A percentile compares a stretch with the other conserved stretches of the same genome.
These are phyloP conservation scores for Eucalyptus marginata DNA, from an alignment of 345 rosid genomes.

Conservation along the genomic window DNA sequence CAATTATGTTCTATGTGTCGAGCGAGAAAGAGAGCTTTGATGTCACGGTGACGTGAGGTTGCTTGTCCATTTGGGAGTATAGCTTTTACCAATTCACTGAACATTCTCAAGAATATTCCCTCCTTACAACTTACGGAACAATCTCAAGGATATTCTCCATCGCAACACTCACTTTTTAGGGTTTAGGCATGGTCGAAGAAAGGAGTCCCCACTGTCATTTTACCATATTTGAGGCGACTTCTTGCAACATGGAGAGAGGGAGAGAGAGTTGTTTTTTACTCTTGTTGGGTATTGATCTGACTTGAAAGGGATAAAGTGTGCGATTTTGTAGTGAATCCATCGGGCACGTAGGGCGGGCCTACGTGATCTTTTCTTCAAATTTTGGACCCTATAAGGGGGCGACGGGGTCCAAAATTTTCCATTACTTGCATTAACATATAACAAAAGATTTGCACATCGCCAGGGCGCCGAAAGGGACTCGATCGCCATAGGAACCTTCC, in stretches of 20 bases:
- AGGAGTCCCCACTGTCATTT: not conserved
- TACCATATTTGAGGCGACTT: not conserved
- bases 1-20: not conserved
- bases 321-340: not conserved
- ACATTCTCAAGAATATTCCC: not conserved
- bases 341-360: not conserved
- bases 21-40: not conserved
- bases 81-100: not conserved
- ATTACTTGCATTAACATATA: not conserved
- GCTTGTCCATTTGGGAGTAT: not conserved
- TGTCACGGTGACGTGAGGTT: not conserved
- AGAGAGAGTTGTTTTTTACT: not conserved
- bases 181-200: not conserved
- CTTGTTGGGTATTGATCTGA: not conserved
- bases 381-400: not conserved
- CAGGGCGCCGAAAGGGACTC: not conserved
- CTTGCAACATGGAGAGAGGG: not conserved
- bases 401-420: not conserved
- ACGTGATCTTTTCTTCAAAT: not conserved
- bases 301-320: not conserved
- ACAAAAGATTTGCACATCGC: not conserved
- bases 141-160: not conserved
- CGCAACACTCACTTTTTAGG: not conserved
- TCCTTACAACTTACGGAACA: not conserved
- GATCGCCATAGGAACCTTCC: not conserved